Percentiles rank a stretch among this genome's conserved stretches.
phyloP scores from a whole-genome alignment of 805 yeast species.

The Metschnikowia borealis region DNA sequence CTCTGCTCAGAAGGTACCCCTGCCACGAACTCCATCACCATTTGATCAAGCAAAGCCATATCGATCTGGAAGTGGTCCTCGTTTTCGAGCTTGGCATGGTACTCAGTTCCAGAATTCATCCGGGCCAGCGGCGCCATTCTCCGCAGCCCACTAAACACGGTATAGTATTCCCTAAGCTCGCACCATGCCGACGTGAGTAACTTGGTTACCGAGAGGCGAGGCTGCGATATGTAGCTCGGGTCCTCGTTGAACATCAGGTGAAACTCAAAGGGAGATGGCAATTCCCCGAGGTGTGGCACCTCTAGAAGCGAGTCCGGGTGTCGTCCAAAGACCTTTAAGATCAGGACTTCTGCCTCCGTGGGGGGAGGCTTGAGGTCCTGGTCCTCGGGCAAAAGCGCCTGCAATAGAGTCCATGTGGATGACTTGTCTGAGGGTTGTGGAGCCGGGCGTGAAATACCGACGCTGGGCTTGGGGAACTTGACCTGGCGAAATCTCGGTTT shows the following conservation, averaged over 20 bases:
- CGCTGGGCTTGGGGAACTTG: background rate
- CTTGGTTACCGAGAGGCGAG: conserved; percentile 55
- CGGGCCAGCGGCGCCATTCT: conserved; percentile 22
- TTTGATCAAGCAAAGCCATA: conserved; percentile 18
- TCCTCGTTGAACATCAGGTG: conserved; percentile 11
- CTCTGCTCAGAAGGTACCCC: conserved; percentile 6
- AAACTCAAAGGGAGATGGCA: conserved; percentile 15
- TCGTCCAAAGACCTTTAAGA: conserved; percentile 9
- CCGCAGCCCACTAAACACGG: conserved; percentile 43
- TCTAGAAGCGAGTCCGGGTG: conserved; percentile 8
- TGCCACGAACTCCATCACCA: conserved; percentile 10
- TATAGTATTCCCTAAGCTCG: conserved; percentile 55
- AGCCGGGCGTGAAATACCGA: background rate
- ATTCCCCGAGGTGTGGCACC: conserved; percentile 4
- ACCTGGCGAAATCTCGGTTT: background rate
- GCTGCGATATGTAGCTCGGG: conserved; percentile 10
- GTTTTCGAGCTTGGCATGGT: conserved; percentile 15
- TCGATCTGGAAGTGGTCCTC: conserved; percentile 48
- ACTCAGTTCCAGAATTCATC: conserved; percentile 43
- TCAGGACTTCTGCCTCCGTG: conserved; percentile 9
- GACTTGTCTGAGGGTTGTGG: conserved; percentile 7
- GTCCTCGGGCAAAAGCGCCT: conserved; percentile 9
- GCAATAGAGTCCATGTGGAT: conserved; percentile 14
- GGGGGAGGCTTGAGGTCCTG: conserved; percentile 9
- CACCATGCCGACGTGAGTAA: conserved; percentile 63